These are phyloP conservation scores for Aspergillus floridensis DNA, from an alignment of 2,329 filamentous ascomycete species.

Conservation along the genomic window DNA sequence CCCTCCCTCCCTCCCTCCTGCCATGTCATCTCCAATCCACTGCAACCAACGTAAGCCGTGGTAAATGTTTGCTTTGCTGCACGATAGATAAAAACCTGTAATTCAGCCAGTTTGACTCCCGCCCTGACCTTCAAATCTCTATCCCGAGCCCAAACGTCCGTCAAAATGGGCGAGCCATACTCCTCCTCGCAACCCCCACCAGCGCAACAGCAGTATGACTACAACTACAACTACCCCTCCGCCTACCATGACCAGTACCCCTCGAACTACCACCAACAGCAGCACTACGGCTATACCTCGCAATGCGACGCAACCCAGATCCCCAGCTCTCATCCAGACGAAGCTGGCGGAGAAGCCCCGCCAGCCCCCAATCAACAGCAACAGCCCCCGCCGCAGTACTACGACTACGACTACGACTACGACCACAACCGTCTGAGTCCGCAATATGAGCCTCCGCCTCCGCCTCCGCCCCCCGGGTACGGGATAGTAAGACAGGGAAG, in stretches of 20 bases:
- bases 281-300: slow-evolving; percentile 9
- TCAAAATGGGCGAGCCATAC: slow-evolving; percentile 16
- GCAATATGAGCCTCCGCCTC: slow-evolving; percentile 3
- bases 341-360: background rate
- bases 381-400: background rate
- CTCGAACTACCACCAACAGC: slow-evolving; percentile 15
- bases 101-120: background rate
- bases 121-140: background rate
- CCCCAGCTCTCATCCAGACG: slow-evolving; percentile 11
- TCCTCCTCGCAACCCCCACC: background rate
- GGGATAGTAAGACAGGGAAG: slow-evolving; percentile 9
- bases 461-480: no score
- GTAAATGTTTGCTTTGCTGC: no score
- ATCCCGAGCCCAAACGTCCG: no score
- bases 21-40: background rate
- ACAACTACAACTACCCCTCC: slow-evolving; percentile 51
- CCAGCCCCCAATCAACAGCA: background rate
- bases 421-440: slow-evolving; percentile 10
- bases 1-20: background rate
- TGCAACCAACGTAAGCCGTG: no score
- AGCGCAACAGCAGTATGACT: slow-evolving; percentile 34
- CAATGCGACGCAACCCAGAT: slow-evolving; percentile 13
- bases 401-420: background rate
- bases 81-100: background rate
- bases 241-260: slow-evolving; percentile 14